Evolutionary conservation across 192 early-diverging fungal species (phyloP).

Genomic region (Spizellomyces sp.): DNA sequence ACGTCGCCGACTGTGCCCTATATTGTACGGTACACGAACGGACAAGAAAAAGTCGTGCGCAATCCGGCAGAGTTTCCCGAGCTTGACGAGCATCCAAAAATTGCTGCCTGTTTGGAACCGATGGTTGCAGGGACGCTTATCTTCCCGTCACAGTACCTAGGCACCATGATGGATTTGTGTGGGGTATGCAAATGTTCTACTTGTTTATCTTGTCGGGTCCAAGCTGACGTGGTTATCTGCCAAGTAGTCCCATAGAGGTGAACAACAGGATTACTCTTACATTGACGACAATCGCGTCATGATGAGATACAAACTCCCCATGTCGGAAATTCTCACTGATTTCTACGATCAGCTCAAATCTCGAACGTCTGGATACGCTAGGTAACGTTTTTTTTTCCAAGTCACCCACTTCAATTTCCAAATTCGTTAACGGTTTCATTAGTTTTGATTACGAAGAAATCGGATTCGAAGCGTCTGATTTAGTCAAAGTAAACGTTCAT

Average conservation of each 20-base stretch:
- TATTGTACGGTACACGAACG: conserved; percentile 51
- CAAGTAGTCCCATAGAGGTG: conserved; percentile 71
- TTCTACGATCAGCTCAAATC: conserved; percentile 96
- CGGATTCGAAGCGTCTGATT: conserved; percentile 81
- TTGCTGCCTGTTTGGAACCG: conserved; percentile 77
- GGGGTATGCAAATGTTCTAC: conserved; percentile 41
- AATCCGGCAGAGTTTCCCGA: conserved; percentile 96
- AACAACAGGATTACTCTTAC: conserved; percentile 84
- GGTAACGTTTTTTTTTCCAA: neutral
- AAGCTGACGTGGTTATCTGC: conserved; percentile 5
- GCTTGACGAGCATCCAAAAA: conserved; percentile 57
- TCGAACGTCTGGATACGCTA: conserved; percentile 84
- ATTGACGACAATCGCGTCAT: conserved; percentile 72
- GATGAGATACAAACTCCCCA: conserved; percentile 84
- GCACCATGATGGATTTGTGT: conserved; percentile 55
- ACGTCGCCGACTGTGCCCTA: conserved; percentile 94
- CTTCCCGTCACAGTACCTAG: conserved; percentile 68
- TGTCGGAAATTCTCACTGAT: conserved; percentile 92
- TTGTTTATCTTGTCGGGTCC: neutral
- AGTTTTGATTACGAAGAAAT: conserved; percentile 96
- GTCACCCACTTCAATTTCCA: neutral
- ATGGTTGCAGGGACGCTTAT: conserved; percentile 92
- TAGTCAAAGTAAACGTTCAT: conserved; percentile 64
- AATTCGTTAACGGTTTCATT: no score
- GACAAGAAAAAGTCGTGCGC: conserved; percentile 55